Percentiles rank a stretch among this genome's conserved stretches.
phyloP scores from a whole-genome alignment of 345 rosid species.

The Pelargonium nanum region DNA sequence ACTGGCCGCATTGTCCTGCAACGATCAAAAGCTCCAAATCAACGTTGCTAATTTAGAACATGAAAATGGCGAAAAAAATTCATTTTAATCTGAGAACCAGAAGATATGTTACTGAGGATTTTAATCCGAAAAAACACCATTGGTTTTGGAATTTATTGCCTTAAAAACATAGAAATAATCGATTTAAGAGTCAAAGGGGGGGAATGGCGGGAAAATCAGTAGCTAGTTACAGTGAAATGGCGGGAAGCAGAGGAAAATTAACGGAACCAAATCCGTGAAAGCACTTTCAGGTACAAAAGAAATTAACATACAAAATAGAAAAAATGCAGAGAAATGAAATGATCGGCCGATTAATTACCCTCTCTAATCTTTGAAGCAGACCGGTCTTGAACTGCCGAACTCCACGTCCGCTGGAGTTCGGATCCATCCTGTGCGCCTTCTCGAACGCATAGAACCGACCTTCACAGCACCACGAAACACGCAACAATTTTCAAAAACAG shows the following conservation, averaged over 20 bases:
- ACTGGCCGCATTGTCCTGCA: conserved; percentile 86
- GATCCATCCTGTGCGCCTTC: conserved; percentile 79
- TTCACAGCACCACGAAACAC: conserved; percentile 6
- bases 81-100: background rate
- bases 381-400: conserved; percentile 84
- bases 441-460: conserved; percentile 92
- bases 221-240: too few relatives aligned
- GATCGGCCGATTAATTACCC: conserved; percentile 31
- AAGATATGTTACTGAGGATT: background rate
- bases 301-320: background rate
- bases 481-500: background rate
- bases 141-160: too few relatives aligned
- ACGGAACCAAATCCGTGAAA: too few relatives aligned
- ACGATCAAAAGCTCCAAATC: conserved; percentile 6
- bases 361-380: conserved; percentile 66
- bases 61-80: background rate
- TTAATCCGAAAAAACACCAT: too few relatives aligned
- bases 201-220: too few relatives aligned
- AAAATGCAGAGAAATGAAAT: background rate
- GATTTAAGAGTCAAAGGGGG: too few relatives aligned
- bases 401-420: conserved; percentile 64
- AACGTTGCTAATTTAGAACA: conserved; percentile 1
- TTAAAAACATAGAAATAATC: too few relatives aligned
- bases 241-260: too few relatives aligned
- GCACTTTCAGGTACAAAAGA: background rate